These are phyloP conservation scores for Verticillium nonalfalfae DNA, from an alignment of 2,329 filamentous ascomycete species.

Conservation along the genomic window DNA sequence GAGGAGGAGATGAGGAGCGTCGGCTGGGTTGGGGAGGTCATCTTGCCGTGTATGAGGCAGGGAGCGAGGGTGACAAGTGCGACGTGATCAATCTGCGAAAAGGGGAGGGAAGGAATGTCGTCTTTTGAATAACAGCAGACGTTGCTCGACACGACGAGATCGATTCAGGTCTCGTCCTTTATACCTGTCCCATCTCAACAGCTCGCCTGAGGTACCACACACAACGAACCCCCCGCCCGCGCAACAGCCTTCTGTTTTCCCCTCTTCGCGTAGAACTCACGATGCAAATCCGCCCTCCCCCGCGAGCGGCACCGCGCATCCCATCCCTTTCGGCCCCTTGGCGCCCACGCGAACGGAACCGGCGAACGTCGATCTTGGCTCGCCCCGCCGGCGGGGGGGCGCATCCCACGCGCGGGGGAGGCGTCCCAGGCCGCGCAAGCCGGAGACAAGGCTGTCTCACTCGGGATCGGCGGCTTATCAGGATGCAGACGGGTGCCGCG, in stretches of 20 bases:
- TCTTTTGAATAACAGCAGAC: too few species aligned
- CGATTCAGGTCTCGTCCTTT: neutral
- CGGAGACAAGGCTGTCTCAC: neutral
- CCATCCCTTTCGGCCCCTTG: neutral
- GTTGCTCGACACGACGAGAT: too few species aligned
- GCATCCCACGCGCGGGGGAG: neutral
- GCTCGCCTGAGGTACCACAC: too few species aligned
- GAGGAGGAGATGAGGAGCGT: slow-evolving; percentile 21
- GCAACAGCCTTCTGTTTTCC: neutral
- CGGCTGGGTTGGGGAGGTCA: slow-evolving; percentile 14
- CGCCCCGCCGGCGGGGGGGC: neutral
- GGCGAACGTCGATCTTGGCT: neutral
- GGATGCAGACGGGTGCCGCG: neutral
- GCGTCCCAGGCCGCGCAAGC: neutral
- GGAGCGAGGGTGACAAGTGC: neutral
- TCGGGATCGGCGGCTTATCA: neutral
- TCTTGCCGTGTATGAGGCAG: slow-evolving; percentile 1
- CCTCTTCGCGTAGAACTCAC: neutral
- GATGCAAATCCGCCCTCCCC: neutral
- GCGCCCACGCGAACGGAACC: neutral
- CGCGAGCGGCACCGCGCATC: neutral
- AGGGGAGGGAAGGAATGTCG: too few species aligned
- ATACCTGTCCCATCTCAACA: neutral
- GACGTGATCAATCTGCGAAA: neutral
- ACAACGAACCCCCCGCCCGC: too few species aligned